Conservation (phyloP, 108 stramenopile species). For the Asterionellopsis glacialis region DNA sequence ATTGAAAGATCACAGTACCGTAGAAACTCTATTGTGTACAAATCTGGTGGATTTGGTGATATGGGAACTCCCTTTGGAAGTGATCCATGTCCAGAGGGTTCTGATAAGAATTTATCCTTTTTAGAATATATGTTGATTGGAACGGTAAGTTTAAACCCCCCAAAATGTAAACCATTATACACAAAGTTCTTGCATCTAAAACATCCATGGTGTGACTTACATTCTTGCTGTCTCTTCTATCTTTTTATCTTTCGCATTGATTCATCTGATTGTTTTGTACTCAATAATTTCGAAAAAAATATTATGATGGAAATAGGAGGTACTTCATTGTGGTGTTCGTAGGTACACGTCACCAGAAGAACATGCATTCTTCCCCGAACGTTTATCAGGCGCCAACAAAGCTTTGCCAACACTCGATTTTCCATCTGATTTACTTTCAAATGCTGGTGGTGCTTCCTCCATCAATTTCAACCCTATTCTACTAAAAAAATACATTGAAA, state of each 20-base stretch:
- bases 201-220: no score
- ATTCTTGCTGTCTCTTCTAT: no score
- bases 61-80: conserved; percentile 50
- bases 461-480: conserved; percentile 90
- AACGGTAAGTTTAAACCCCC: conserved; percentile 45
- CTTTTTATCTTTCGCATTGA: background rate
- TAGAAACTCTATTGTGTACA: conserved; percentile 84
- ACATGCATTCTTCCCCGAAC: conserved; percentile 91
- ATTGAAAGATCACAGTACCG: conserved; percentile 97
- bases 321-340: conserved; percentile 87
- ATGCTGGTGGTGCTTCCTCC: conserved; percentile 47
- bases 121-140: conserved; percentile 93
- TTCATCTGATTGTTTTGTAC: background rate
- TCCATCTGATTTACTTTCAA: conserved; percentile 66
- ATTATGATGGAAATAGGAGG: conserved; percentile 62
- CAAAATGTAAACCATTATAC: no score
- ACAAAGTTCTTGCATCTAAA: no score
- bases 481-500: conserved; percentile 72
- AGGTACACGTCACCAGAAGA: conserved; percentile 99
- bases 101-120: conserved; percentile 56
- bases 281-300: background rate
- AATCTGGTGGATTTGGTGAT: conserved; percentile 58
- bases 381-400: conserved; percentile 49
- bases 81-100: conserved; percentile 2
- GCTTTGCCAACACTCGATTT: conserved; percentile 80